phyloP scores from a whole-genome alignment of 352 stramenopile species.

The Phytophthora colocasiae region DNA sequence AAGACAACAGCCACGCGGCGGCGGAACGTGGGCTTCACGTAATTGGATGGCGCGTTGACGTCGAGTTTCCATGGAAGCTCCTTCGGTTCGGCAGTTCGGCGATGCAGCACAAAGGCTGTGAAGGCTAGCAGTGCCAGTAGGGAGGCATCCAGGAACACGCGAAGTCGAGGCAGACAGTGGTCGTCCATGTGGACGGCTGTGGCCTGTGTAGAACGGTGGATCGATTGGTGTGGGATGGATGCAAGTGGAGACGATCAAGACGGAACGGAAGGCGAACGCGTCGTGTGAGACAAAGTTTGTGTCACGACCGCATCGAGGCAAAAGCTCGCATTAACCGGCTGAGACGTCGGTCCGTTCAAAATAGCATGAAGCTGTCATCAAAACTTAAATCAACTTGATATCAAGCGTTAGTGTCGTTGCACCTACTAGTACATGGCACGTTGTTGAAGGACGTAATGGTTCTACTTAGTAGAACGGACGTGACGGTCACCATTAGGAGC shows the following conservation, averaged over 20 bases:
- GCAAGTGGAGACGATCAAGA: too few species aligned
- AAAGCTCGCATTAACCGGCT: too few species aligned
- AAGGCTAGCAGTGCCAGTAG: constrained; percentile 23
- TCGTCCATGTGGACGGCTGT: constrained; percentile 14
- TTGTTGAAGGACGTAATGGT: background rate
- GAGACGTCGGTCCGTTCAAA: too few species aligned
- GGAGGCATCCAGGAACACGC: constrained; percentile 29
- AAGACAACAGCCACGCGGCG: constrained; percentile 3
- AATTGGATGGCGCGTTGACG: constrained; percentile 16
- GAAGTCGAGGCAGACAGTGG: constrained; percentile 19
- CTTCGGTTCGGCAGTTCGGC: background rate
- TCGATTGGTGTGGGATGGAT: too few species aligned
- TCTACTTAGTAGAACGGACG: background rate
- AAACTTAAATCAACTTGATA: too few species aligned
- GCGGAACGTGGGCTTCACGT: constrained; percentile 12
- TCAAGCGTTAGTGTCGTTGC: background rate
- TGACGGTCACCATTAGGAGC: background rate
- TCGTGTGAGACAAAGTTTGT: too few species aligned
- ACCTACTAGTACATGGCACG: background rate
- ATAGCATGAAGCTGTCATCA: too few species aligned
- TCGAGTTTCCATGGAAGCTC: constrained; percentile 7
- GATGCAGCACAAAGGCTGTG: constrained; percentile 15
- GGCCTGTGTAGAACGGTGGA: background rate
- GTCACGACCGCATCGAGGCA: too few species aligned
- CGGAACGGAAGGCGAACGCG: too few species aligned